Evolutionary conservation across 169 alveolate species (phyloP).

Genomic region (Eimeria falciformis): DNA sequence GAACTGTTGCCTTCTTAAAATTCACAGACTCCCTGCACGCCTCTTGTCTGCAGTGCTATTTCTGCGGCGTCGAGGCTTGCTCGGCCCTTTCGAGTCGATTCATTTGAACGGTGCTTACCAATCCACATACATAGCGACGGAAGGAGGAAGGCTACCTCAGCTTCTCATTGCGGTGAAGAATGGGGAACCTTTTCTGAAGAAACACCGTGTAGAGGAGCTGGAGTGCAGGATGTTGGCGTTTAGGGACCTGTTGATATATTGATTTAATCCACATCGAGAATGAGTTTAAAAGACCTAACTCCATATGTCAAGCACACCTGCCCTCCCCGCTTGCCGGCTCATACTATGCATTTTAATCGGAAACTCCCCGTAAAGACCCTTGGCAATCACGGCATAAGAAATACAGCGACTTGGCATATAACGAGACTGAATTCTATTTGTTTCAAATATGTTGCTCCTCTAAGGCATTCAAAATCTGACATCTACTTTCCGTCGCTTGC

Average conservation of each 20-base stretch:
- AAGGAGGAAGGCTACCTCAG: constrained; percentile 99
- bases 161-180: constrained; percentile 98
- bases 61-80: constrained; percentile 96
- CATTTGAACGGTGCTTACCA: constrained; percentile 93
- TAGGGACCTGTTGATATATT: constrained; percentile 86
- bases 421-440: too few relatives aligned
- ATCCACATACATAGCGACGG: constrained; percentile 97
- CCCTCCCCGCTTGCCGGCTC: too few relatives aligned
- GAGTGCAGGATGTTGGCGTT: constrained; percentile 90
- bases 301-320: too few relatives aligned
- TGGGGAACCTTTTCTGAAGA: constrained; percentile 87
- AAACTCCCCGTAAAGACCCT: too few relatives aligned
- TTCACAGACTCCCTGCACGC: constrained; percentile 91
- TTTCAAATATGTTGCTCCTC: background rate
- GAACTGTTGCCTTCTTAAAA: constrained; percentile 97
- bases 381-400: too few relatives aligned
- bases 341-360: too few relatives aligned
- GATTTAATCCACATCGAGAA: too few relatives aligned
- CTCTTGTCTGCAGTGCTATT: constrained; percentile 92
- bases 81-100: constrained; percentile 97
- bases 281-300: too few relatives aligned
- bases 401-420: too few relatives aligned
- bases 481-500: too few relatives aligned
- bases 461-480: background rate
- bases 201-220: constrained; percentile 83